Conservation (phyloP, 139 green algal genomes). For the Chlorella vulgaris region DNA sequence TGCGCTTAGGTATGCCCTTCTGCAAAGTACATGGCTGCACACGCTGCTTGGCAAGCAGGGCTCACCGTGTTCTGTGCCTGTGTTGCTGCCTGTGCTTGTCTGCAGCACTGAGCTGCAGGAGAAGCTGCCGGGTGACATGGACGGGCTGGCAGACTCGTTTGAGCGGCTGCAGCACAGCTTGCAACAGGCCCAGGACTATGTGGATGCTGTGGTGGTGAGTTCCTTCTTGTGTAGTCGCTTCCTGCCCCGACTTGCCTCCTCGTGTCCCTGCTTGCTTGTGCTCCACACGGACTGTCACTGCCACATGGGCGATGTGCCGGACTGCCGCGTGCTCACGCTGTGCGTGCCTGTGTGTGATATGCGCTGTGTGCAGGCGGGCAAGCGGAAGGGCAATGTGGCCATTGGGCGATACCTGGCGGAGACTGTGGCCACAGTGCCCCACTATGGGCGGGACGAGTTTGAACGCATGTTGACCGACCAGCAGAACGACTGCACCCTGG, state of each 20-base stretch:
- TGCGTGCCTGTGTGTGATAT: background rate
- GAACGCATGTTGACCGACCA: constrained; percentile 84
- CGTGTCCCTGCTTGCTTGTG: too few species aligned
- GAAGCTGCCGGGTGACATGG: constrained; percentile 60
- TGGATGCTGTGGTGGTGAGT: constrained; percentile 85
- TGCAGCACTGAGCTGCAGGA: constrained; percentile 28
- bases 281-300: too few species aligned
- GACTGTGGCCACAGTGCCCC: constrained; percentile 82
- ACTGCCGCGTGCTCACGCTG: too few species aligned
- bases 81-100: too few species aligned
- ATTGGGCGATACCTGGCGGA: constrained; percentile 90
- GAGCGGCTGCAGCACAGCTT: constrained; percentile 67
- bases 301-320: too few species aligned
- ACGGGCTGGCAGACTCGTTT: constrained; percentile 74
- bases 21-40: too few species aligned
- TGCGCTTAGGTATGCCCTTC: too few species aligned
- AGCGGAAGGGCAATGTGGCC: constrained; percentile 57
- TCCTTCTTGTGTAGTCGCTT: background rate
- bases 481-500: constrained; percentile 33
- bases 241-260: too few species aligned
- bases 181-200: constrained; percentile 70
- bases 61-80: too few species aligned
- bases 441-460: constrained; percentile 76
- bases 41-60: background rate
- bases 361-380: constrained; percentile 60